Base-by-base conservation (phyloP, 108 stramenopile genomes). In the Pelagomonas calceolata region DNA sequence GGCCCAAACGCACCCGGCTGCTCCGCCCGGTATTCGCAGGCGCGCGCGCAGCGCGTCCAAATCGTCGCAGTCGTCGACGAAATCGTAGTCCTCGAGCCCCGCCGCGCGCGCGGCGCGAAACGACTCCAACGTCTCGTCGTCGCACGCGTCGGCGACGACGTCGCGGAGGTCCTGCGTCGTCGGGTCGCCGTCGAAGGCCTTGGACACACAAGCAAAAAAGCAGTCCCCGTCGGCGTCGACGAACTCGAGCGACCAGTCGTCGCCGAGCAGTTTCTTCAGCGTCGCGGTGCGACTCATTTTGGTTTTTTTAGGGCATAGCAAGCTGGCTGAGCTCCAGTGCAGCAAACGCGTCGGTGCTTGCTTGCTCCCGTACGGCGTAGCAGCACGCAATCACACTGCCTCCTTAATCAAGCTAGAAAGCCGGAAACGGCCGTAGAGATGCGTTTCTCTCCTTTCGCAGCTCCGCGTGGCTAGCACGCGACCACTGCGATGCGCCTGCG, bases 181-280 rank as follows among this genome's bases (percentile, higher is more conserved):
- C 10, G 0, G 14, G 32, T 33, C 66, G 32, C 5, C 5, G 4
- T 34, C 32, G 30, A 18, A 4, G 66, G 30, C 32, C 12, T 5
- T 12, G 29, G 66, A 66, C 33, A 66, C 0, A 34, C 29, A 18
- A 4, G 18, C 17, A 34, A 12, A 66, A 34, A 30, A 66, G 32
- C 66, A 66, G 66, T 66, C 66, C 33, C 66, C 66, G 32, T 66
- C 34, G 18, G 66, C 66, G 4, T 32, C 16, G 29, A 66, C 14
- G 66, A 66, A 66, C 32, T 66, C 34, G 18, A 66, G 16, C 33
- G 31, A 34, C 33, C 32, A 66, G 31, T 32, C 30, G 32, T 32
- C 33, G 32, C 33, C 32, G 29, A 66, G n/a, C 0, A 66, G 32
- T 14, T 30, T 18, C 34, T 66, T 32, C 33, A 66, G 32, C 32